These are phyloP conservation scores for Colletotrichum falcatum DNA, from an alignment of 2,329 filamentous ascomycete species.

Conservation along the genomic window DNA sequence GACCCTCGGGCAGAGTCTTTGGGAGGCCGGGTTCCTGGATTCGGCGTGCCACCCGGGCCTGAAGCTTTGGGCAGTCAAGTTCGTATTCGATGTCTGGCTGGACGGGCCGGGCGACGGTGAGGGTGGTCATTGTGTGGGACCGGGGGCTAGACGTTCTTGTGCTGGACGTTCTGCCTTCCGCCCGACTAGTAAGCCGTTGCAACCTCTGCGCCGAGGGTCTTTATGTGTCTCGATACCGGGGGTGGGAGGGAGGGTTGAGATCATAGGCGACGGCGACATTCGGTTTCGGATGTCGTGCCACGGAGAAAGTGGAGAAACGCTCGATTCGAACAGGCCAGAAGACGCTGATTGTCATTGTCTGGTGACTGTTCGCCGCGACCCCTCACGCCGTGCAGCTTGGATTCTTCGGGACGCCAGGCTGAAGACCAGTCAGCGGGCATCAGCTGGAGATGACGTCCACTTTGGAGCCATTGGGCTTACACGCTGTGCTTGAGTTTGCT, in stretches of 20 bases:
- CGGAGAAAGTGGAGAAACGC: slow-evolving; percentile 23
- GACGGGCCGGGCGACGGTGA: slow-evolving; percentile 48
- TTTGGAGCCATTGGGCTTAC: neutral
- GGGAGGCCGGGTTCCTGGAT: slow-evolving; percentile 54
- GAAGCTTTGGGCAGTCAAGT: slow-evolving; percentile 65
- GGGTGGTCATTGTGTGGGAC: slow-evolving; percentile 15
- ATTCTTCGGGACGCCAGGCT: neutral
- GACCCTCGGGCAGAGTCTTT: slow-evolving; percentile 60
- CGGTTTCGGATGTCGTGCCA: slow-evolving; percentile 29
- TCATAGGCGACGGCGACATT: slow-evolving; percentile 29
- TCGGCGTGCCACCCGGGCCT: slow-evolving; percentile 59
- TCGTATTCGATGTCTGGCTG: slow-evolving; percentile 71
- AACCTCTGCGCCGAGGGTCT: neutral
- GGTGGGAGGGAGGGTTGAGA: neutral
- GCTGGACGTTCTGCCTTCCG: neutral
- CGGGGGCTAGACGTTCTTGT: neutral
- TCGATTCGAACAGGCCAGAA: neutral
- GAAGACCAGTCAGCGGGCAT: neutral
- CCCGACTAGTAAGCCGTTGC: neutral
- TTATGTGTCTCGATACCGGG: neutral
- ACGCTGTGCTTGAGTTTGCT: too few species aligned
- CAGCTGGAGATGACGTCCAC: neutral
- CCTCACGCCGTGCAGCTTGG: neutral
- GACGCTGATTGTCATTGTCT: slow-evolving; percentile 5
- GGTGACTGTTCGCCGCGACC: neutral